These are phyloP conservation scores for Russula sp. DNA, from an alignment of 768 basidiomycete genomes.

Conservation along the genomic window DNA sequence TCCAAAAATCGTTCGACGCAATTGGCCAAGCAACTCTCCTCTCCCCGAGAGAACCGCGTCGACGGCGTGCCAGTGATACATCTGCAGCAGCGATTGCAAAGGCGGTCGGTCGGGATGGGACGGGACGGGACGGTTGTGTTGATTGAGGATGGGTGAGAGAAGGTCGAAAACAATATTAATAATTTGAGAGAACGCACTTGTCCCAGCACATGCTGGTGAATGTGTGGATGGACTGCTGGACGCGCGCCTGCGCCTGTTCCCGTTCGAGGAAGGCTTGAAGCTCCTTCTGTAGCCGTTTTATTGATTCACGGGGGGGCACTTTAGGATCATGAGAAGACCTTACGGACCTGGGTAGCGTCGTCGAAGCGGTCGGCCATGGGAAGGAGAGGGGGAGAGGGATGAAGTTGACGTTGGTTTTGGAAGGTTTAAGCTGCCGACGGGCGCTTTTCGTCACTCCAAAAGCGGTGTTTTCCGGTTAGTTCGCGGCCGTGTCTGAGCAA, in stretches of 20 bases:
- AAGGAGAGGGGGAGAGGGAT: not conserved
- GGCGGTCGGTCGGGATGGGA: too few species aligned
- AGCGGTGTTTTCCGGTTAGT: too few species aligned
- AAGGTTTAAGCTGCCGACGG: not conserved
- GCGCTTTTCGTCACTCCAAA: not conserved
- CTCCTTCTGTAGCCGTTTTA: slow-evolving; percentile 56
- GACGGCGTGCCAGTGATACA: slow-evolving; percentile 78
- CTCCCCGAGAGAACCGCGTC: slow-evolving; percentile 68
- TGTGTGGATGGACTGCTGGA: slow-evolving; percentile 66
- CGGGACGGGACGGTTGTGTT: not conserved
- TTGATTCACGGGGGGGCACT: not conserved
- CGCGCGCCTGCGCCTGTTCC: slow-evolving; percentile 71
- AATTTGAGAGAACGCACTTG: slow-evolving; percentile 52
- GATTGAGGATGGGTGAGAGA: not conserved
- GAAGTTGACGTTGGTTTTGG: not conserved
- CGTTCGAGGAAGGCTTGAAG: slow-evolving; percentile 71
- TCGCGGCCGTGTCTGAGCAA: too few species aligned
- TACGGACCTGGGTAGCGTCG: slow-evolving; percentile 64
- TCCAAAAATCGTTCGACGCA: slow-evolving; percentile 93
- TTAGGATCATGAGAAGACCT: slow-evolving; percentile 9
- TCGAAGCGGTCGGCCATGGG: slow-evolving; percentile 61
- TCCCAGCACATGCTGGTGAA: slow-evolving; percentile 89
- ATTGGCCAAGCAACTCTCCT: slow-evolving; percentile 78
- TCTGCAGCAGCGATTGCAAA: slow-evolving; percentile 34
- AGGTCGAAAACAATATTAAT: not conserved